Base-by-base conservation (phyloP, 805 yeast genomes). In the Wickerhamomyces strasburgensis region DNA sequence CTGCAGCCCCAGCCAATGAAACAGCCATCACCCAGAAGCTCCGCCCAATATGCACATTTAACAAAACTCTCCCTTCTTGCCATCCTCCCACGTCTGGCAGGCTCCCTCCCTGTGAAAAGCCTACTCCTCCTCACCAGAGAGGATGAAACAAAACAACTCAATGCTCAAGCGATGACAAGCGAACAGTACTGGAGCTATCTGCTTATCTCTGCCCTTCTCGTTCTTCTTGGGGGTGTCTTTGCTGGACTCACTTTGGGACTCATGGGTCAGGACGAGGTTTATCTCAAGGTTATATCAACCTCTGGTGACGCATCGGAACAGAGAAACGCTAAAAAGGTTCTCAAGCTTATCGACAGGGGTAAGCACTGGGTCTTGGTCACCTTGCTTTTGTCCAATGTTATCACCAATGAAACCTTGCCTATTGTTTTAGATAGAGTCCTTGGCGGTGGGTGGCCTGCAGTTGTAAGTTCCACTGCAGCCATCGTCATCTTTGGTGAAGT, bases 401-500 rank as follows among this genome's bases (percentile, higher is more conserved):
- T 89, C 56, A 89, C 97, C 31, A 89, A 89, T 58, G 97, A 90
- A 60, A 82, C 96, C 2, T 70, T 90, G 42, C 98, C 98, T 1
- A 90, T 90, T 49, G 95, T 90, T 16, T 70, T 93, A 41, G 98
- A 90, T 58, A 72, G 94, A 38, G 83, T 90, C 50, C 72, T 93
- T 11, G 98, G 98, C 33, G 98, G 98, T 29, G 98, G 98, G 2
- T 83, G 95, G 84, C 89, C 93, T 11, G 98, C 98, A 1, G 96
- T 90, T 26, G 85, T 88, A 11, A 73, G 88, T 10, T 81, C 97
- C n/a, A 89, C 98, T 0, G 89, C 84, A 3, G 75, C 89, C 18
- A 90, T 90, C 56, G 97, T 90, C 34, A 73, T 90, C 10, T 90
- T 90, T 61, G 98, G 98, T 43, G 98, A 90, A 57, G 84, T 90